A percentile compares a stretch with the other conserved stretches of the same genome.
Conservation (phyloP, 2,329 filamentous ascomycete genomes). For the Diaporthe amygdali region DNA sequence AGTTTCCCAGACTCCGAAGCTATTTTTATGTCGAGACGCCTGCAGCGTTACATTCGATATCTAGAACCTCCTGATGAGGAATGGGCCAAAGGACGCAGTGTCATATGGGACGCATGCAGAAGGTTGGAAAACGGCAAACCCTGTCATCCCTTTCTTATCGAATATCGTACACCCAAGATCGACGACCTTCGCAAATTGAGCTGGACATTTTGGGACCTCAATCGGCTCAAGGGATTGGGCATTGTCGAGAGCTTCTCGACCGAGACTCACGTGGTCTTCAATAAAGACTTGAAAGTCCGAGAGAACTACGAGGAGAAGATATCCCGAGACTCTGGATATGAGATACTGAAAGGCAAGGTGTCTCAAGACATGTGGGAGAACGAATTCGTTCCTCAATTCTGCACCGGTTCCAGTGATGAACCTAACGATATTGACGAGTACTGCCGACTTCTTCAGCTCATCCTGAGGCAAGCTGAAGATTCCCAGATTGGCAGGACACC, state of each 20-base stretch:
- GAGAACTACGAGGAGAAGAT: background rate
- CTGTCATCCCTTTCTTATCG: no score
- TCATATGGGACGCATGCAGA: background rate
- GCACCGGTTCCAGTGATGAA: background rate
- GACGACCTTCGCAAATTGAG: background rate
- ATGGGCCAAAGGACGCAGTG: no score
- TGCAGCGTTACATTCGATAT: no score
- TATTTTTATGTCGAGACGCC: no score
- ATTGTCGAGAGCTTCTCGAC: background rate
- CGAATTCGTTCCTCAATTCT: background rate
- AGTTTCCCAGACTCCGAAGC: background rate
- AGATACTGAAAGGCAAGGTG: background rate
- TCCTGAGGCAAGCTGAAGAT: background rate
- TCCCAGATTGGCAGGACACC: background rate
- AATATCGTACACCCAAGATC: background rate
- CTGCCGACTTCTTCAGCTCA: no score
- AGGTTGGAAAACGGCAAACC: no score
- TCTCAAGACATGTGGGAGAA: background rate
- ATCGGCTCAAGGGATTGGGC: background rate
- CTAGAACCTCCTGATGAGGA: no score
- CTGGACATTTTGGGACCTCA: background rate
- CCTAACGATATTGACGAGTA: background rate
- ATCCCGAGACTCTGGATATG: background rate
- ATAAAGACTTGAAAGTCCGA: background rate
- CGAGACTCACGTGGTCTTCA: background rate